Evolutionary conservation across 768 basidiomycete genomes (phyloP).

Genomic region (Lactifluus pinguis): DNA sequence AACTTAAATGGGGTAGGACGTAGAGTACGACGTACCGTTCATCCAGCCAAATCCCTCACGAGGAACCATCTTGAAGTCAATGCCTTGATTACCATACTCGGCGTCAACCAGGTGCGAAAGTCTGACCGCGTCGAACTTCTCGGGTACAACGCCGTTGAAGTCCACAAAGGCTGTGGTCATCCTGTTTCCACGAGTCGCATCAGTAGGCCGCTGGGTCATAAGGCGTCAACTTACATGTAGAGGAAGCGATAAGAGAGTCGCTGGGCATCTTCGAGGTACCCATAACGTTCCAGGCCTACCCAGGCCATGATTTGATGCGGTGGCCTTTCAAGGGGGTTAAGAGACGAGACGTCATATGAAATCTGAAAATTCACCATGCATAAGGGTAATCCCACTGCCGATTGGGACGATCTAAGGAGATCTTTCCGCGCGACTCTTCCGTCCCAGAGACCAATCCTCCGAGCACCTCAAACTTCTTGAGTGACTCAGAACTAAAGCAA

Average conservation of each 20-base stretch:
- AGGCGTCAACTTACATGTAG: slow-evolving; percentile 64
- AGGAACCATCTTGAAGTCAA: slow-evolving; percentile 97
- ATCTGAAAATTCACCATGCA: slow-evolving; percentile 44
- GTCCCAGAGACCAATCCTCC: slow-evolving; percentile 95
- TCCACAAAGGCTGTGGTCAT: slow-evolving; percentile 93
- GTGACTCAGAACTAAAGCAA: slow-evolving; percentile 55
- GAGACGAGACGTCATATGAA: slow-evolving; percentile 1
- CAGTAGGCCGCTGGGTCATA: not conserved
- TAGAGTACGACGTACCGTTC: slow-evolving; percentile 53
- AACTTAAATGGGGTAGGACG: not conserved
- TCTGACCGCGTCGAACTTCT: slow-evolving; percentile 98
- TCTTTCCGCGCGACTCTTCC: slow-evolving; percentile 91
- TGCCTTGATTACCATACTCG: slow-evolving; percentile 92
- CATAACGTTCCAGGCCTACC: slow-evolving; percentile 95
- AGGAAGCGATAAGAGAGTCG: slow-evolving; percentile 91
- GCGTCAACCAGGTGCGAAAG: slow-evolving; percentile 94
- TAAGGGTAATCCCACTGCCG: slow-evolving; percentile 99
- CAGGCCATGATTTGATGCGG: slow-evolving; percentile 98
- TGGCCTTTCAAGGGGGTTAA: slow-evolving; percentile 43
- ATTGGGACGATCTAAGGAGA: slow-evolving; percentile 92
- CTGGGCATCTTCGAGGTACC: slow-evolving; percentile 88
- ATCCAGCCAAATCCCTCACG: slow-evolving; percentile 99
- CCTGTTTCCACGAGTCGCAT: slow-evolving; percentile 33
- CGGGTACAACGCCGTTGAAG: slow-evolving; percentile 96
- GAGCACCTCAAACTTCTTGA: slow-evolving; percentile 93